Evolutionary conservation across 257 asterid genomes (phyloP).

Genomic region (Cinchona pubescens): DNA sequence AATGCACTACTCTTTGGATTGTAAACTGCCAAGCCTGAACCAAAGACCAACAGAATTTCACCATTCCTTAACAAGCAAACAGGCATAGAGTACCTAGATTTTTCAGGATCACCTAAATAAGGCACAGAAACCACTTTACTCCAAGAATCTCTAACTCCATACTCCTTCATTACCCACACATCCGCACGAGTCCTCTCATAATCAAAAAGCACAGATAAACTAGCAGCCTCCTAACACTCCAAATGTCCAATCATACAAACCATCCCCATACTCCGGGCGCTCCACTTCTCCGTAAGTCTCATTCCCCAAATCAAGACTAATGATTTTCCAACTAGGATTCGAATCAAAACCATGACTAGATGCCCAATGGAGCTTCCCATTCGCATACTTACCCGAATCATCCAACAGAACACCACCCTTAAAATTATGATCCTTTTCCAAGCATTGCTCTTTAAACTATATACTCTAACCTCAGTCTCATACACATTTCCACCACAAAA

Average conservation of each 20-base stretch:
- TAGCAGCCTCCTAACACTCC: conserved; percentile 34
- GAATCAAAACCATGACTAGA: conserved; percentile 17
- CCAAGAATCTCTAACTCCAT: conserved; percentile 38
- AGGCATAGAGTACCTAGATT: conserved; percentile 15
- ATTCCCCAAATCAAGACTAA: conserved; percentile 42
- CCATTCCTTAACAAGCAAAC: conserved; percentile 39
- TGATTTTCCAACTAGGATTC: conserved; percentile 34
- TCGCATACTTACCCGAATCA: too few species aligned
- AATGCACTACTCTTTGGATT: conserved; percentile 28
- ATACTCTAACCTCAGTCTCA: conserved; percentile 37
- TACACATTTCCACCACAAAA: conserved; percentile 12
- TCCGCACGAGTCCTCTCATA: too few species aligned
- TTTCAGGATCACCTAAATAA: conserved; percentile 30
- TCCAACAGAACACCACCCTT: conserved; percentile 27
- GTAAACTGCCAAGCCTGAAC: conserved; percentile 40
- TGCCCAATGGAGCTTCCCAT: conserved; percentile 61
- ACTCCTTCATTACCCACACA: conserved; percentile 51
- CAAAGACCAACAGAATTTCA: conserved; percentile 37
- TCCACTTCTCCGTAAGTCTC: conserved; percentile 39
- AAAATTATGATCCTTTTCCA: conserved; percentile 44
- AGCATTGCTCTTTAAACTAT: conserved; percentile 41
- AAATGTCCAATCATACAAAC: conserved; percentile 18
- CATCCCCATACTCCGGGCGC: conserved; percentile 31
- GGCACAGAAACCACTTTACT: too few species aligned
- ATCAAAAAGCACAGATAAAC: conserved; percentile 42